Evolutionary conservation across 179 eudicot species (phyloP), one percentile per base, ranked within the genome.

Genomic region (Beta macrorhiza): DNA sequence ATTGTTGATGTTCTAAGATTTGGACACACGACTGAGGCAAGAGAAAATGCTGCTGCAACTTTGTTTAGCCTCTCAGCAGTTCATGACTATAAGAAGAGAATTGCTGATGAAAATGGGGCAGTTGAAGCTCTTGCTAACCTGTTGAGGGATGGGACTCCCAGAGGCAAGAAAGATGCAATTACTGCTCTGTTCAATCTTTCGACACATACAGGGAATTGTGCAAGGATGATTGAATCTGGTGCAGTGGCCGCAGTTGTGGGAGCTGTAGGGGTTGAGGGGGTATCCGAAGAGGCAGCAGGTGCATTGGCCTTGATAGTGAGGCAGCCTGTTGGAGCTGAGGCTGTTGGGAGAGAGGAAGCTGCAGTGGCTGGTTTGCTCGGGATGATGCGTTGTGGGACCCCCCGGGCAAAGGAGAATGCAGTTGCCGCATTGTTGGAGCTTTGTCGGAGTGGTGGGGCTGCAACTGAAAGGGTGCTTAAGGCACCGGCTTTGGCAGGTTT

Each of bases 11-110:
- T 93, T 59, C 82, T 93, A 82, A 84, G 80, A 80, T 64, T 63
- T 61, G 98, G 99, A 65, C 89, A 85, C 80, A 93, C 94, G 0
- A 87, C 88, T 0, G 97, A 95, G 67, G 92, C 97, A 0, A 83
- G 94, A 82, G 99, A 93, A 85, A 95, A 95, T 58, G 98, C 98
- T 45, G 98, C 99, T 4, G 99, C 99, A 0, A 93, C 99, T 1
- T 67, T 95, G 74, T 95, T 95, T 83, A 95, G 99, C 75, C 94
- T 95, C 29, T 95, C 98, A 4, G 91, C 95, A 0, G 90, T 95
- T 71, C 98, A 95, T 55, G 95, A 86, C 51, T 90, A 89, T 75
- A 95, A 93, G 83, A 93, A 87, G 88, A 85, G 78, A 67, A 93
- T 95, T 78, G 93, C 94, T 0, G 87, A 85, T 45, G 90, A 90